Conservation (phyloP, 192 early-diverging fungal genomes). For the Phlyctochytrium planicorne region DNA sequence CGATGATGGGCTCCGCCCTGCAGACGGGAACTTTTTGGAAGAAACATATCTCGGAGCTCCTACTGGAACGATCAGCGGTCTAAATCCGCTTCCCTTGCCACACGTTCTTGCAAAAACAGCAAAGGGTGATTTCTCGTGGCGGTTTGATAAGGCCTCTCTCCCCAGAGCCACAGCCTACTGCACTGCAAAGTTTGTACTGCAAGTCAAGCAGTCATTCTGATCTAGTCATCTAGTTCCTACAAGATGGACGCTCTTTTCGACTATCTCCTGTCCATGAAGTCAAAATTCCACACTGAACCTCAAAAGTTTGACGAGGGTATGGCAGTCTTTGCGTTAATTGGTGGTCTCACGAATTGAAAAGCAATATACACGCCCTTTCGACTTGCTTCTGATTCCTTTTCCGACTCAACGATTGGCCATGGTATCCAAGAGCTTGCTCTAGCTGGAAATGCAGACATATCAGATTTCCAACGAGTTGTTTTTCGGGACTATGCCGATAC, state of each 20-base stretch:
- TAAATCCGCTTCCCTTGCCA: slow-evolving; percentile 26
- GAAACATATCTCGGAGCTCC: slow-evolving; percentile 5
- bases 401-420: too few species aligned
- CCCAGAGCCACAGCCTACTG: slow-evolving; percentile 76
- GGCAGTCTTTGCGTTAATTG: neutral
- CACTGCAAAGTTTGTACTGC: slow-evolving; percentile 63
- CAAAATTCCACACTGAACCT: slow-evolving; percentile 28
- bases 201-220: neutral
- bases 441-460: neutral
- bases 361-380: slow-evolving; percentile 32
- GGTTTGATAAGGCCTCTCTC: slow-evolving; percentile 60
- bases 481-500: neutral
- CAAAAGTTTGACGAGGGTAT: slow-evolving; percentile 49
- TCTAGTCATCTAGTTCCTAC: slow-evolving; percentile 43
- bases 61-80: neutral
- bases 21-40: neutral
- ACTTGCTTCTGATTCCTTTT: neutral
- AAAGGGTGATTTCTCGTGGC: slow-evolving; percentile 58
- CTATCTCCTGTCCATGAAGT: slow-evolving; percentile 46
- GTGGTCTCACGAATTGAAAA: neutral
- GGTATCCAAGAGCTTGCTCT: too few species aligned
- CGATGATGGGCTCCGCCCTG: slow-evolving; percentile 47
- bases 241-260: slow-evolving; percentile 56
- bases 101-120: slow-evolving; percentile 35
- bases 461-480: neutral